phyloP scores from a whole-genome alignment of 768 basidiomycete genomes.

The Pulveroboletus ravenelii region DNA sequence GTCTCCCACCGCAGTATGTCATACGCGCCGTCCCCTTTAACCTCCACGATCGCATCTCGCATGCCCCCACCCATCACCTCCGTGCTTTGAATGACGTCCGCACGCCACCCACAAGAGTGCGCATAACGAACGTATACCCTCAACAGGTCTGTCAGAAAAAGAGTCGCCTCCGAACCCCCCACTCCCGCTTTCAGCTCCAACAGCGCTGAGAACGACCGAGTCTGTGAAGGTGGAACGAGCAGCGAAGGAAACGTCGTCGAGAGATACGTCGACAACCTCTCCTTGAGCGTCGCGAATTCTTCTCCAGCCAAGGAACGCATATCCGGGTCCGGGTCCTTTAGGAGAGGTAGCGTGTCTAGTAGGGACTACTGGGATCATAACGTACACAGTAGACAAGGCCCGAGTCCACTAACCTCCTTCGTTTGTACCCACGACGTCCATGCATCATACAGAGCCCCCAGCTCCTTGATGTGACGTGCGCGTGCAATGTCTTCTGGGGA shows the following conservation, averaged over 20 bases:
- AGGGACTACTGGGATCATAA: slow-evolving; percentile 45
- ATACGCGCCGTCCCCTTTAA: slow-evolving; percentile 74
- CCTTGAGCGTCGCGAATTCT: slow-evolving; percentile 49
- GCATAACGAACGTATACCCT: slow-evolving; percentile 50
- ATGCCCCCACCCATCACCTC: slow-evolving; percentile 59
- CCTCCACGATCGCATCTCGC: slow-evolving; percentile 75
- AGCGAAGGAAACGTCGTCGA: slow-evolving; percentile 57
- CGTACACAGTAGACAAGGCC: not conserved
- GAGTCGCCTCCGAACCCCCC: not conserved
- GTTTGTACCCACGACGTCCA: slow-evolving; percentile 65
- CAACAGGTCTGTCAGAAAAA: slow-evolving; percentile 69
- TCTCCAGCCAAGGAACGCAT: slow-evolving; percentile 1
- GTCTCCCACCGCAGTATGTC: slow-evolving; percentile 85
- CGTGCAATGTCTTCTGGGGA: slow-evolving; percentile 52
- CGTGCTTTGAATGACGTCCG: slow-evolving; percentile 53
- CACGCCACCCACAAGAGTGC: slow-evolving; percentile 53
- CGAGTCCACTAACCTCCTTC: slow-evolving; percentile 46
- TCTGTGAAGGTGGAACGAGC: slow-evolving; percentile 58
- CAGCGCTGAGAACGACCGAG: slow-evolving; percentile 65
- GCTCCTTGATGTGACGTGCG: slow-evolving; percentile 61
- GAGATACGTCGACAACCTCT: slow-evolving; percentile 21
- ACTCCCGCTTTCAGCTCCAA: slow-evolving; percentile 74
- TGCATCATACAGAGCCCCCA: slow-evolving; percentile 56
- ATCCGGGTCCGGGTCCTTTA: slow-evolving; percentile 30
- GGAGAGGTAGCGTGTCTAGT: slow-evolving; percentile 45